Percentiles rank a stretch among this genome's conserved stretches.
These are phyloP conservation scores for Xylaria sp. DNA, from an alignment of 2,329 filamentous ascomycete genomes.

Conservation along the genomic window DNA sequence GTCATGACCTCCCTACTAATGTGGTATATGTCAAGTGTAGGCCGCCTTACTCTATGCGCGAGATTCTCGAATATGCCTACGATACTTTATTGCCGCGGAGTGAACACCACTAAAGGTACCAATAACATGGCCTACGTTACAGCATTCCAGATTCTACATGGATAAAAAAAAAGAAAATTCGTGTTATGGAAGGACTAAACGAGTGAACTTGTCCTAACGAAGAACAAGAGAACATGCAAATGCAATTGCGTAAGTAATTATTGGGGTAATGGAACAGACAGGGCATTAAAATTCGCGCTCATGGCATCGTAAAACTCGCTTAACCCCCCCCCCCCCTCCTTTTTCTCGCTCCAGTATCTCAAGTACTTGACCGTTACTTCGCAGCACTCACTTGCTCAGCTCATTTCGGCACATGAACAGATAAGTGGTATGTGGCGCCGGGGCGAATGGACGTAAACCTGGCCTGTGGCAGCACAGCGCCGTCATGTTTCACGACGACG, in stretches of 20 bases:
- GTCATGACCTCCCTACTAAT: neutral
- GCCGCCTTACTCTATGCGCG: too few relatives aligned
- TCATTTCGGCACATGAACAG: slow-evolving; percentile 49
- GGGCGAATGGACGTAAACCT: slow-evolving; percentile 56
- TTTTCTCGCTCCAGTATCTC: neutral
- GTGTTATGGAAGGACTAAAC: slow-evolving; percentile 14
- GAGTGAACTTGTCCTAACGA: slow-evolving; percentile 6
- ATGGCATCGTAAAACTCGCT: slow-evolving; percentile 11
- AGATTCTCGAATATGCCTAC: neutral
- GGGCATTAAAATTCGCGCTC: neutral
- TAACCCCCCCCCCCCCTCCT: neutral
- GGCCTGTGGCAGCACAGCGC: slow-evolving; percentile 53
- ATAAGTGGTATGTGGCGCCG: slow-evolving; percentile 59
- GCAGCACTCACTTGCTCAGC: neutral
- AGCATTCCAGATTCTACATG: too few relatives aligned
- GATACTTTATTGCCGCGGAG: neutral
- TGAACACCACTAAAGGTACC: neutral
- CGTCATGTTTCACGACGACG: slow-evolving; percentile 56
- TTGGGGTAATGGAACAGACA: slow-evolving; percentile 5
- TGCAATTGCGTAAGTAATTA: slow-evolving; percentile 10
- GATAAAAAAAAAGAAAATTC: too few relatives aligned
- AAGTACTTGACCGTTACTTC: neutral
- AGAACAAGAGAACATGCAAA: neutral
- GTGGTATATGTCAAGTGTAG: neutral
- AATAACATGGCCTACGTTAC: neutral